Evolutionary conservation across 306 rosid genomes (phyloP), one percentile per base, ranked within the genome.

Genomic region (Erythrophleum fordii): DNA sequence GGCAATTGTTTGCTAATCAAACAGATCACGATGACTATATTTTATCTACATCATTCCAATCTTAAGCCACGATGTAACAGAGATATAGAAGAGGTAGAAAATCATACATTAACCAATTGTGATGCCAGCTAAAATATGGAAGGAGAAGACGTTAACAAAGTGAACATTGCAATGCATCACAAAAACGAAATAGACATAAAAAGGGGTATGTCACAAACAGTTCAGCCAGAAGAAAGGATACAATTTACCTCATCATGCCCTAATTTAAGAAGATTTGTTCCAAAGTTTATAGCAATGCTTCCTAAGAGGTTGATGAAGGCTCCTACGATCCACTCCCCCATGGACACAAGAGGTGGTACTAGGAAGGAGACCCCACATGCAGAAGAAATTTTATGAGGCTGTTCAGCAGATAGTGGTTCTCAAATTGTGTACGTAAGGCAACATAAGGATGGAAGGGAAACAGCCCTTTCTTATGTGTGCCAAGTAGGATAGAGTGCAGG

Each of bases 301-400:
- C 95, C 95, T 55, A 89, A 85, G 17, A 91, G 91, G 82, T 91
- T 91, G 81, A 91, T 89, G 75, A 87, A 81, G 61, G 93, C 95
- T 82, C 95, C 95, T 41, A 91, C 79, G 65, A 91, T 83, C 95
- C 95, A 91, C 90, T 87, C 90, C 79, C 95, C 93, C 95, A 91
- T 91, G 85, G 77, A 80, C 80, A 74, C 80, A 84, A 78, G 81
- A 34, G 17, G 73, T 37, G 85, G 81, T 59, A 70, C 75, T 48
- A 69, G 25, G 62, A 62, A 75, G 74, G 70, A 56, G 82, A 56
- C 70, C 69, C 83, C 49, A 71, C 88, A 85, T 77, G 83, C 86
- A 83, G 84, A 65, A 85, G 23, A 14, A 41, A 77, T 51, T 69
- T 37, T 68, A 77, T 62, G 75, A 64, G 72, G 59, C 29, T 11